Evolutionary conservation across 2,329 filamentous ascomycete genomes (phyloP).

Genomic region (Monilinia fructigena): DNA sequence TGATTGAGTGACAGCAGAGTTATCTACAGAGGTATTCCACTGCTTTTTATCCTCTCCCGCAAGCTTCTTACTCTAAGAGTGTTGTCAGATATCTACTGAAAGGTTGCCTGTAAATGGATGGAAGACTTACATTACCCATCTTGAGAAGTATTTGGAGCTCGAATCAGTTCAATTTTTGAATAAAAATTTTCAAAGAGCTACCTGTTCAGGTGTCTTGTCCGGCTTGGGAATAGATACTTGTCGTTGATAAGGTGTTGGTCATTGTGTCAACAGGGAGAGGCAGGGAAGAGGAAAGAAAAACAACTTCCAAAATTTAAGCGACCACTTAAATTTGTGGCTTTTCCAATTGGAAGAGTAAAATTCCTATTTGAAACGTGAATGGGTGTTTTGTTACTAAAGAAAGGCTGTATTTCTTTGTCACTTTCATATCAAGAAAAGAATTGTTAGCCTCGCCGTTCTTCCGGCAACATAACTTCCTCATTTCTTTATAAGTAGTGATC

Average conservation of each 20-base stretch:
- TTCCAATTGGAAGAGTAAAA: background rate
- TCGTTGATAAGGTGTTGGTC: background rate
- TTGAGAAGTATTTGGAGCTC: background rate
- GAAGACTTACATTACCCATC: constrained; percentile 1
- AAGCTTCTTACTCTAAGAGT: background rate
- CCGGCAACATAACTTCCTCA: background rate
- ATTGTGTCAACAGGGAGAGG: background rate
- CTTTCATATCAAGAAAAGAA: background rate
- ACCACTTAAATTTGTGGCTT: background rate
- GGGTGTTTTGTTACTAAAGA: background rate
- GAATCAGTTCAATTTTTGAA: background rate
- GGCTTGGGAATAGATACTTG: background rate
- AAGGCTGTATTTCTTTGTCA: background rate
- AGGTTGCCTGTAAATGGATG: background rate
- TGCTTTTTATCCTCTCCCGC: background rate
- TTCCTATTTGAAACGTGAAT: background rate
- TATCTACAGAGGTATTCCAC: too few species aligned
- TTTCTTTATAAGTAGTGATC: too few species aligned
- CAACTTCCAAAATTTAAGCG: background rate
- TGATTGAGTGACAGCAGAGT: background rate
- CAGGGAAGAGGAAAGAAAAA: background rate
- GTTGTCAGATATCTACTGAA: background rate
- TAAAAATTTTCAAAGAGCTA: background rate
- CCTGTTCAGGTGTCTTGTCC: background rate
- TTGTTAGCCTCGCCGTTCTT: background rate